phyloP scores from a whole-genome alignment of 805 yeast genomes.

The Ogataea zsoltii region DNA sequence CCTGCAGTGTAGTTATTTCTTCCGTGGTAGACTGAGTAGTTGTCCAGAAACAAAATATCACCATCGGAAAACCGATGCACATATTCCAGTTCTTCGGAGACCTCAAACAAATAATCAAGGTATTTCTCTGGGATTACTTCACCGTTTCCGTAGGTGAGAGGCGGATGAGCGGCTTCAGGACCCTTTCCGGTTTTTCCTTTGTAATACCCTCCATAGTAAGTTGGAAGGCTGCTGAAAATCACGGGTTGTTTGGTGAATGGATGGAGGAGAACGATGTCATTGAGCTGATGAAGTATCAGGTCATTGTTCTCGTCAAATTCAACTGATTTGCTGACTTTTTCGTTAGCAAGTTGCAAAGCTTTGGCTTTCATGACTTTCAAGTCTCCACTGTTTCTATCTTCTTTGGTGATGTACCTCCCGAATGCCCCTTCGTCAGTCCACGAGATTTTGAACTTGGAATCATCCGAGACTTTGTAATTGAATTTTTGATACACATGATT shows the following conservation, averaged over 20 bases:
- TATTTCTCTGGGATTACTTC: constrained; percentile 24
- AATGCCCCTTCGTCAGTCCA: constrained; percentile 17
- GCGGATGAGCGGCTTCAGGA: constrained; percentile 2
- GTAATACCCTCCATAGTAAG: constrained; percentile 18
- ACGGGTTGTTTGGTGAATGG: constrained; percentile 18
- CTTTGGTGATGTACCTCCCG: constrained; percentile 14
- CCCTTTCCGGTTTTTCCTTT: constrained; percentile 5
- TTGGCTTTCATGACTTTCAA: constrained; percentile 9
- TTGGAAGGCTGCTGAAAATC: constrained; percentile 27
- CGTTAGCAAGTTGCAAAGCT: constrained; percentile 9
- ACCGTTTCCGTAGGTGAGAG: constrained; percentile 25
- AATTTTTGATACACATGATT: constrained; percentile 12
- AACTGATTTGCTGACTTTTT: constrained; percentile 11
- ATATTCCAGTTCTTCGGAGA: constrained; percentile 24
- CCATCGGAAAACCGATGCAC: constrained; percentile 25
- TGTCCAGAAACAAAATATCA: constrained; percentile 26
- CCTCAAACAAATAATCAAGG: constrained; percentile 24
- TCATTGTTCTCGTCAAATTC: constrained; percentile 14
- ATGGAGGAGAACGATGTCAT: constrained; percentile 5
- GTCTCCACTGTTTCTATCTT: constrained; percentile 1
- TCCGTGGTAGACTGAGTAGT: constrained; percentile 28
- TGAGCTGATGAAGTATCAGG: constrained; percentile 16
- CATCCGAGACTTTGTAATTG: constrained; percentile 5
- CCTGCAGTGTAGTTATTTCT: constrained; percentile 25
- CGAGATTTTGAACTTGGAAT: constrained; percentile 12